Base-by-base conservation (phyloP, 305 asterid genomes). In the Caryopteris hybrid region DNA sequence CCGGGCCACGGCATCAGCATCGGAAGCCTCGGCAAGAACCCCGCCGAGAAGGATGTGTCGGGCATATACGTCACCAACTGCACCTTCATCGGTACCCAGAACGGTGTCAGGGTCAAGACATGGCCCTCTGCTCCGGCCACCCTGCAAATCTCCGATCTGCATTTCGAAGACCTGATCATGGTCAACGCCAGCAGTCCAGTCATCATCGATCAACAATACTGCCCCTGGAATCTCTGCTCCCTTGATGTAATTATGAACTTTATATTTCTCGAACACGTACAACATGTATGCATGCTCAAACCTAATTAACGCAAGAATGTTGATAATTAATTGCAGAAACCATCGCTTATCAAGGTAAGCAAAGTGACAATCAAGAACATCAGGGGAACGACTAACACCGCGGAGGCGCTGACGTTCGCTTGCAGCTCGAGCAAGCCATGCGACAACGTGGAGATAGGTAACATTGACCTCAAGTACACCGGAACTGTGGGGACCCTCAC, bases 1-100 rank as follows among this genome's bases (percentile, higher is more conserved):
- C 96, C 93, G 0, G 93, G 93, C 0, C 93, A 86, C 22, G 92
- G n/a, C n/a, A n/a, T n/a, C n/a, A n/a, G n/a, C n/a, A 58, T 88
- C 1, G 95, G 95, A 52, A 88, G 96, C 62, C 81, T 88, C 0
- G 96, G 93, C 0, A 75, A 41, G 60, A 17, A 22, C 7, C 1
- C 7, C 0, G 59, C 47, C 0, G 95, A 88, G 56, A 47, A 69
- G 23, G 88, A 82, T 13, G 84, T 88, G 13, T 13, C 1, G 0
- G 83, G 84, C 0, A 22, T 84, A 3, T 70, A 55, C 13, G 70
- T 86, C 3, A 58, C 47, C 38, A 70, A 74, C n/a, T 81, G 86
- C 77, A 78, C 79, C 8, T 62, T 88, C 53, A 47, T 16, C 16
- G 3, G 21, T 29, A 81, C 87, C 17, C 5, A 8, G 0, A 81